phyloP scores from a whole-genome alignment of 2,329 filamentous ascomycete genomes.

The Ophiostoma tasmaniense region DNA sequence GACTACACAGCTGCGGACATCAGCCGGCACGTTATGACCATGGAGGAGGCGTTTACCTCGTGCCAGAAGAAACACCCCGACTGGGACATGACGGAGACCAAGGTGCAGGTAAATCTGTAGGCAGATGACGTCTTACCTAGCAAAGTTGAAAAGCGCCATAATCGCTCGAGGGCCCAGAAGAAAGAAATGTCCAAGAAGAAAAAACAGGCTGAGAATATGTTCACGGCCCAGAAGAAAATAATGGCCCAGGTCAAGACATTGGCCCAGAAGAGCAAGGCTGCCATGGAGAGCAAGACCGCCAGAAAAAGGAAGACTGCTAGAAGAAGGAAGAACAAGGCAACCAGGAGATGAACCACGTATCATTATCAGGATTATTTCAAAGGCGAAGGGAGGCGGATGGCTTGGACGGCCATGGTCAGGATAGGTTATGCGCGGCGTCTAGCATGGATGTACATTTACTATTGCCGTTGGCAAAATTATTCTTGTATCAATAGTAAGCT shows the following conservation, averaged over 20 bases:
- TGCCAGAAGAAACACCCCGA: conserved; percentile 22
- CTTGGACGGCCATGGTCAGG: not conserved
- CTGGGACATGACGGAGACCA: conserved; percentile 17
- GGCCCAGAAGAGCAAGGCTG: too few relatives aligned
- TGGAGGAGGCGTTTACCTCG: conserved; percentile 17
- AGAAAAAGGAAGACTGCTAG: too few relatives aligned
- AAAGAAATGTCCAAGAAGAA: too few relatives aligned
- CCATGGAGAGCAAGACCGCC: too few relatives aligned
- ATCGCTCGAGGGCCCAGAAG: too few relatives aligned
- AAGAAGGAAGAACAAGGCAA: too few relatives aligned
- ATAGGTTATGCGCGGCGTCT: not conserved
- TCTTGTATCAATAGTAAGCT: not conserved
- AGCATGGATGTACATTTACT: not conserved
- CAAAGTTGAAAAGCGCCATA: too few relatives aligned
- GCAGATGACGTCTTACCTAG: not conserved
- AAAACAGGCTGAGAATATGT: too few relatives aligned
- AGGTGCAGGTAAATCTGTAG: conserved; percentile 14
- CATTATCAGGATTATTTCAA: not conserved
- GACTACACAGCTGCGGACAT: conserved; percentile 21
- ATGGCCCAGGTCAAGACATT: too few relatives aligned
- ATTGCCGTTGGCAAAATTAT: not conserved
- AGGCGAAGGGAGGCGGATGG: not conserved
- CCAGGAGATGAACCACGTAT: not conserved
- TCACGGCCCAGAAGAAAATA: too few relatives aligned
- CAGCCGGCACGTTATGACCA: conserved; percentile 19